A percentile compares a stretch with the other conserved stretches of the same genome.
These are phyloP conservation scores for Thalia dealbata DNA, from an alignment of 176 grass and related monocot genomes.

Conservation along the genomic window DNA sequence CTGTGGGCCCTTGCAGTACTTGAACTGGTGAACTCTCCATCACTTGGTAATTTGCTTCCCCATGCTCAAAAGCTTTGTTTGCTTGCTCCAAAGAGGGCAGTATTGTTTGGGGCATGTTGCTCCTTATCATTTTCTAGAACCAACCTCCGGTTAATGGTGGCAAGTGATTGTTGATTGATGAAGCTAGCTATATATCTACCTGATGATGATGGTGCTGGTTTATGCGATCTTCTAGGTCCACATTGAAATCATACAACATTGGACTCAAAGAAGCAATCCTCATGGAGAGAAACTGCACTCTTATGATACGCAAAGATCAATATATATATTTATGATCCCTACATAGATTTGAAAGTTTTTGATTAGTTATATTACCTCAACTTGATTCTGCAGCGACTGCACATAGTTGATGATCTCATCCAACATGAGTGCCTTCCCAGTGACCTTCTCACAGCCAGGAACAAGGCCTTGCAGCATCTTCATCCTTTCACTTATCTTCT, in stretches of 20 bases:
- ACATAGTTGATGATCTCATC: constrained; percentile 44
- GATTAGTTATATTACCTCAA: constrained; percentile 29
- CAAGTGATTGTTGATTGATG: not conserved
- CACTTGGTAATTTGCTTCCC: constrained; percentile 6
- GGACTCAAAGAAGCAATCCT: constrained; percentile 28
- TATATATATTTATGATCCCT: too few species aligned
- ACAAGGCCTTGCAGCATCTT: constrained; percentile 35
- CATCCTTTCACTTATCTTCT: constrained; percentile 41
- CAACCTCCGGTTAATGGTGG: not conserved
- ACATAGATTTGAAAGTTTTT: too few species aligned
- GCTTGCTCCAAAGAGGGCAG: constrained; percentile 7
- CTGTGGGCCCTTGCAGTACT: not conserved
- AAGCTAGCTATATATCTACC: not conserved
- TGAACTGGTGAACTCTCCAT: constrained; percentile 1
- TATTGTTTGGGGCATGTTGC: constrained; percentile 1
- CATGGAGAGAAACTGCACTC: constrained; percentile 33
- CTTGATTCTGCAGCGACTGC: constrained; percentile 30
- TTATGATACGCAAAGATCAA: too few species aligned
- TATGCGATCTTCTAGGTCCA: constrained; percentile 1
- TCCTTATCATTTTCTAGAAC: constrained; percentile 9
- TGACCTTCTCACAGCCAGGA: constrained; percentile 37
- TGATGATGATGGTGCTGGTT: not conserved
- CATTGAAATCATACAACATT: constrained; percentile 6
- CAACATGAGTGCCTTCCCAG: constrained; percentile 30
- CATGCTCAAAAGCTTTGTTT: not conserved